A percentile compares a stretch with the other conserved stretches of the same genome.
These are phyloP conservation scores for Pseudogymnoascus sp. DNA, from an alignment of 2,329 filamentous ascomycete genomes.

Conservation along the genomic window DNA sequence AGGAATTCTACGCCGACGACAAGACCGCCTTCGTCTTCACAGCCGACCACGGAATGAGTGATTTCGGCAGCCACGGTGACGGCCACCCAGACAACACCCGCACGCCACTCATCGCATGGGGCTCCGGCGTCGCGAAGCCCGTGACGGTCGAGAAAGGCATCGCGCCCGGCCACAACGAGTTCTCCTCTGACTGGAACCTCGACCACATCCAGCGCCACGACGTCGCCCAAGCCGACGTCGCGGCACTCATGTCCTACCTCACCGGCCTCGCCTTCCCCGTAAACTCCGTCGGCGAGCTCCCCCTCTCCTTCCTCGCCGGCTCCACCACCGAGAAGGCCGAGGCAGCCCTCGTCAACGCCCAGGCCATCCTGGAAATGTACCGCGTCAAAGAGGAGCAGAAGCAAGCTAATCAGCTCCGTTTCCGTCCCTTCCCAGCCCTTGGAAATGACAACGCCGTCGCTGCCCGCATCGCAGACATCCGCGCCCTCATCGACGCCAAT, in stretches of 20 bases:
- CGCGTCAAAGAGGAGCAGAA: constrained; percentile 86
- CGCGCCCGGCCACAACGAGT: constrained; percentile 81
- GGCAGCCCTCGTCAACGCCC: constrained; percentile 76
- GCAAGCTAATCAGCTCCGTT: constrained; percentile 64
- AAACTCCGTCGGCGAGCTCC: constrained; percentile 91
- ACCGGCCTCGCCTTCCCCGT: constrained; percentile 83
- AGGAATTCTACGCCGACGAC: constrained; percentile 75
- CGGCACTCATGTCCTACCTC: constrained; percentile 90
- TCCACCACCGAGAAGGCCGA: constrained; percentile 69
- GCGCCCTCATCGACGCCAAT: constrained; percentile 55
- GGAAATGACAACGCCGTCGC: constrained; percentile 56
- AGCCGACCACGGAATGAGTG: constrained; percentile 97
- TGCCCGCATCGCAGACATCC: constrained; percentile 59
- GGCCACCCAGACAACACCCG: constrained; percentile 95
- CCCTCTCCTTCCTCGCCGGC: constrained; percentile 71
- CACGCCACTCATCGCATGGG: constrained; percentile 89
- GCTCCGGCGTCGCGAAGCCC: constrained; percentile 78
- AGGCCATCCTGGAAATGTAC: constrained; percentile 91
- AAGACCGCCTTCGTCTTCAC: constrained; percentile 96
- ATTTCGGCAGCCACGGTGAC: constrained; percentile 98
- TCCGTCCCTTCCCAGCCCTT: constrained; percentile 66
- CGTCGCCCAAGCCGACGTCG: constrained; percentile 88
- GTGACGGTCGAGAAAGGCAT: constrained; percentile 44
- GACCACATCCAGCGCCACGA: constrained; percentile 78
- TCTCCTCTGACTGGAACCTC: constrained; percentile 83